A percentile compares a stretch with the other conserved stretches of the same genome.
Evolutionary conservation across 2,329 filamentous ascomycete species (phyloP).

Genomic region (Phyllosticta capitalensis): DNA sequence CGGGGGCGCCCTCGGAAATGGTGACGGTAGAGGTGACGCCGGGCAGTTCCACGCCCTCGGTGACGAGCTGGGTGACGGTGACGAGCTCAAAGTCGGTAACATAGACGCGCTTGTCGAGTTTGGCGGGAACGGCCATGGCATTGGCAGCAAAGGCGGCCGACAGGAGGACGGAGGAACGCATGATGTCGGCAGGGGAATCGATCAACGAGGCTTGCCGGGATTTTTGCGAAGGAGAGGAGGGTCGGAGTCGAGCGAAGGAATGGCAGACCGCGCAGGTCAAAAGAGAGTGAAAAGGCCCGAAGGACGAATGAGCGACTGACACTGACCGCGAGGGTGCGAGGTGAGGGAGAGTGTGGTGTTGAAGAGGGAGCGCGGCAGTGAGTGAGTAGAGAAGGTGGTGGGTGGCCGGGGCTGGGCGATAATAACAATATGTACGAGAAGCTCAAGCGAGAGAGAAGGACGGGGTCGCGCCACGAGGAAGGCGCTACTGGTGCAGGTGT

Average conservation of each 20-base stretch:
- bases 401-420: constrained; percentile 1
- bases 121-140: constrained; percentile 12
- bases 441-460: neutral
- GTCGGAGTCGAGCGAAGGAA: neutral
- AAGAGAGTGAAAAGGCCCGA: constrained; percentile 5
- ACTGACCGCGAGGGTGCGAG: neutral
- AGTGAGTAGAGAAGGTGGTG: neutral
- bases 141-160: constrained; percentile 8
- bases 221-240: constrained; percentile 2
- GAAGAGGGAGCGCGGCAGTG: neutral
- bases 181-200: constrained; percentile 1
- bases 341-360: constrained; percentile 3
- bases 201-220: constrained; percentile 1
- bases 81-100: constrained; percentile 9
- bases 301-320: constrained; percentile 3
- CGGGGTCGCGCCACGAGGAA: neutral
- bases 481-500: constrained; percentile 5
- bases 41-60: neutral
- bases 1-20: neutral
- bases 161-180: constrained; percentile 10
- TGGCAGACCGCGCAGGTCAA: constrained; percentile 1
- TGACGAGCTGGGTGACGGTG: constrained; percentile 9
- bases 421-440: neutral
- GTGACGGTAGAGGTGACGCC: neutral
- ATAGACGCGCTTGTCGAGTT: constrained; percentile 3